These are phyloP conservation scores for Bretschneidera sinensis DNA, from an alignment of 345 rosid species.

Conservation along the genomic window DNA sequence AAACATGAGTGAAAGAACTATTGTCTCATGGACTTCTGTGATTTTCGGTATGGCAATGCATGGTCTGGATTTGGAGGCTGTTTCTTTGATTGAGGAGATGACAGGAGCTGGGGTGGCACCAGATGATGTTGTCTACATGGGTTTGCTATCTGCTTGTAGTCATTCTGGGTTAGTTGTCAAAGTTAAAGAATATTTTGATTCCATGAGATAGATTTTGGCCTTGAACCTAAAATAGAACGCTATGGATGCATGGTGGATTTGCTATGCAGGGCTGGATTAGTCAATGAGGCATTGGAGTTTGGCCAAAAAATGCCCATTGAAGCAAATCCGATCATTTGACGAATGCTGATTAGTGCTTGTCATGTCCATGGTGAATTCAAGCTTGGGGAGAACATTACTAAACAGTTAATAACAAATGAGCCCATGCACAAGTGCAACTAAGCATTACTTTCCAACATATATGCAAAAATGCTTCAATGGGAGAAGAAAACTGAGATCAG, in stretches of 20 bases:
- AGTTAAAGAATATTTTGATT: conserved; percentile 37
- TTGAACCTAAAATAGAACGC: conserved; percentile 43
- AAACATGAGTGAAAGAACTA: conserved; percentile 35
- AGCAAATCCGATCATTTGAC: conserved; percentile 43
- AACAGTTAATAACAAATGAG: conserved; percentile 34
- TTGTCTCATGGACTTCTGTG: conserved; percentile 57
- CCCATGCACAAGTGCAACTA: conserved; percentile 37
- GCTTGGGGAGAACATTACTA: conserved; percentile 41
- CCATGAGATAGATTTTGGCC: conserved; percentile 37
- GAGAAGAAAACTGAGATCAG: conserved; percentile 43
- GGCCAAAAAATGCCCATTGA: conserved; percentile 45
- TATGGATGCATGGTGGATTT: conserved; percentile 49
- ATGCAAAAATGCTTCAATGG: conserved; percentile 45
- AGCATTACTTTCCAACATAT: conserved; percentile 41
- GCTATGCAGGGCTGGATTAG: conserved; percentile 46
- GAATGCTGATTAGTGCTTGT: conserved; percentile 42
- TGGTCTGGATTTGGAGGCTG: conserved; percentile 51
- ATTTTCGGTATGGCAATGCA: conserved; percentile 54
- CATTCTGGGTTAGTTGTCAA: conserved; percentile 43
- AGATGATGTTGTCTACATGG: conserved; percentile 45
- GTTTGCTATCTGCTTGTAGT: conserved; percentile 46
- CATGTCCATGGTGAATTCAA: conserved; percentile 36
- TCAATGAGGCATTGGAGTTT: conserved; percentile 38
- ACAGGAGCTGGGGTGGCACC: conserved; percentile 33
- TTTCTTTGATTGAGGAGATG: conserved; percentile 50